These are phyloP conservation scores for Cylindrotheca fusiformis DNA, from an alignment of 108 stramenopile genomes.

Conservation along the genomic window DNA sequence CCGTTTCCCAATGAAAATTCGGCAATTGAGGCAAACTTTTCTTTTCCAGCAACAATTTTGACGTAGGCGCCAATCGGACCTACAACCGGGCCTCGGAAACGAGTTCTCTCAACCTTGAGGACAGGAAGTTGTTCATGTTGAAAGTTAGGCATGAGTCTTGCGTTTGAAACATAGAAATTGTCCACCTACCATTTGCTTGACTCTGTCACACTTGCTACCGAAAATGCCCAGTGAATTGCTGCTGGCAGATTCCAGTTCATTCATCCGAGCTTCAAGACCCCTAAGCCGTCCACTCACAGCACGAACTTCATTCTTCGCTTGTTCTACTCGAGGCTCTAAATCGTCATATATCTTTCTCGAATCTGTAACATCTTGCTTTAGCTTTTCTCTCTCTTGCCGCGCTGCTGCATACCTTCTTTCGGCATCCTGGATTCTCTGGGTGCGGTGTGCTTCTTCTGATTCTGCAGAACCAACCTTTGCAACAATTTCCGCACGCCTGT, in stretches of 20 bases:
- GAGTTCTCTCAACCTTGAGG: constrained; percentile 26
- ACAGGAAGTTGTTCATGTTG: no score
- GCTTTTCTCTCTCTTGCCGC: constrained; percentile 41
- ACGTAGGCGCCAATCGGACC: constrained; percentile 81
- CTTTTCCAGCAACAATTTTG: constrained; percentile 79
- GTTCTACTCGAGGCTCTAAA: constrained; percentile 34
- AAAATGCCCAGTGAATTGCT: constrained; percentile 61
- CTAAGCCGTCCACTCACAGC: constrained; percentile 33
- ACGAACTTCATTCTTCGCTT: constrained; percentile 27
- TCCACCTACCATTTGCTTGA: constrained; percentile 15
- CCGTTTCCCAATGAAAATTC: constrained; percentile 58
- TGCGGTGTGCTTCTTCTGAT: constrained; percentile 52
- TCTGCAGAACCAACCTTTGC: constrained; percentile 57
- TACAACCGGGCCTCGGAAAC: constrained; percentile 63
- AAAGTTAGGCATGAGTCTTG: no score
- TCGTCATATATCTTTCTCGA: constrained; percentile 45
- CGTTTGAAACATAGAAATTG: constrained; percentile 1
- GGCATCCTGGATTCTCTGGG: constrained; percentile 19
- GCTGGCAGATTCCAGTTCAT: constrained; percentile 41
- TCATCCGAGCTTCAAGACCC: constrained; percentile 41
- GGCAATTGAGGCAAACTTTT: constrained; percentile 66
- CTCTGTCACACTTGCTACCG: constrained; percentile 47
- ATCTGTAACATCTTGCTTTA: constrained; percentile 34
- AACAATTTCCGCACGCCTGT: constrained; percentile 57
- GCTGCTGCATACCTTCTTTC: constrained; percentile 41